A percentile compares a stretch with the other conserved stretches of the same genome.
Conservation (phyloP, 345 rosid genomes). For the Eucalyptus urophylla region DNA sequence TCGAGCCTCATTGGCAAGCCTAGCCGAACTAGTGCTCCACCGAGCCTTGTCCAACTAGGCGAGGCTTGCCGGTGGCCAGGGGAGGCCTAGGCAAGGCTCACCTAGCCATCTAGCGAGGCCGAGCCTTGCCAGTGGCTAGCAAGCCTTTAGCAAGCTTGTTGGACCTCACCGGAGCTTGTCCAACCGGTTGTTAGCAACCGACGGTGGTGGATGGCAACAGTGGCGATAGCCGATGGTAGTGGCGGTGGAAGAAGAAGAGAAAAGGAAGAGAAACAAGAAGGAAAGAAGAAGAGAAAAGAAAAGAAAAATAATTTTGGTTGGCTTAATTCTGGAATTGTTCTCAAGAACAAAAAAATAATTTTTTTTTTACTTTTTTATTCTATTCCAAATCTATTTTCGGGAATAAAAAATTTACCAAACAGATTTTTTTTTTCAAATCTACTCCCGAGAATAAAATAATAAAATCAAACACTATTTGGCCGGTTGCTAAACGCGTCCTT, state of each 20-base stretch:
- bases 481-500: accelerated
- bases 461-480: accelerated
- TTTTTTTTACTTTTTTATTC: accelerated
- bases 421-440: too few relatives aligned
- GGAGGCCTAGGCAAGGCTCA: accelerated
- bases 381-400: accelerated
- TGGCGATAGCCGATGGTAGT: accelerated
- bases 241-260: too few relatives aligned
- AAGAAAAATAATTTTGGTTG: too few relatives aligned
- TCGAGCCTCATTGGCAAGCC: too few relatives aligned
- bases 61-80: accelerated
- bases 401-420: accelerated
- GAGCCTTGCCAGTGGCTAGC: too few relatives aligned
- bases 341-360: accelerated
- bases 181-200: accelerated
- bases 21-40: accelerated
- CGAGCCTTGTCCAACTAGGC: accelerated
- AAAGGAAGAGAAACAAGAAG: too few relatives aligned
- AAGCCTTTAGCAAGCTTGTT: accelerated
- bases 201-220: accelerated
- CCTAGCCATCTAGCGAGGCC: accelerated
- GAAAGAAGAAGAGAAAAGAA: too few relatives aligned
- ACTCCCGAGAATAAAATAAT: accelerated
- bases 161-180: accelerated
- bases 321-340: too few relatives aligned